Evolutionary conservation across 2,329 filamentous ascomycete genomes (phyloP), one percentile per base, ranked within the genome.

Genomic region (Ascochyta pisi): DNA sequence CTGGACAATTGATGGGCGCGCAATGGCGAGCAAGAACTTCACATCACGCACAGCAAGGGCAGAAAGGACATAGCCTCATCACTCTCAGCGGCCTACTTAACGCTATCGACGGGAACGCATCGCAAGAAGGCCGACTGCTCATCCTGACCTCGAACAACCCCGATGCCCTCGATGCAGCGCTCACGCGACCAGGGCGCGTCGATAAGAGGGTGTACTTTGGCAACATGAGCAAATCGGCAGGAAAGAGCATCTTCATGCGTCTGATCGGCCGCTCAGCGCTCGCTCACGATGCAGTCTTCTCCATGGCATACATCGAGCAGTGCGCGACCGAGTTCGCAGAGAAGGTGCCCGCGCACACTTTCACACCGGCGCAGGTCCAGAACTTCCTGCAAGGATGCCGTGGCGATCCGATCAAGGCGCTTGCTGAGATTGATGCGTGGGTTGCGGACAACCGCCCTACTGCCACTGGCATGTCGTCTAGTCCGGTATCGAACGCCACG

Each of bases 101-200:
- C 72, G 89, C 89, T 50, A 91, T 95, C 27, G 91, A 96, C 67
- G 89, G 91, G 45, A 89, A 92, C 4, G 89, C 88, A 3, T 89
- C 87, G 5, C 89, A 91, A 66, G 90, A 93, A 75, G 90, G 90
- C 33, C 84, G 90, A 38, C 84, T 94, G 13, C 82, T 94, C 22
- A 87, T 94, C 75, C 91, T 93, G 87, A 93, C 90, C 0, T 92
- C 89, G 24, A 94, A 94, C 74, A 84, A 87, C 54, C 88, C 89
- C 2, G 86, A 93, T 61, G 80, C 84, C 9, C 83, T 94, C 0
- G 90, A 93, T 68, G 82, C 86, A 34, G 90, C 89, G 0, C 82
- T 95, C 4, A 86, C 91, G 39, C 83, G 90, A 0, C 89, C 90
- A 0, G 89, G 90, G 1, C 82, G 89, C 2, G 85, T 92, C 6